Conservation (phyloP, 371 early-diverging fungal species). For the Rhizopus sp. region DNA sequence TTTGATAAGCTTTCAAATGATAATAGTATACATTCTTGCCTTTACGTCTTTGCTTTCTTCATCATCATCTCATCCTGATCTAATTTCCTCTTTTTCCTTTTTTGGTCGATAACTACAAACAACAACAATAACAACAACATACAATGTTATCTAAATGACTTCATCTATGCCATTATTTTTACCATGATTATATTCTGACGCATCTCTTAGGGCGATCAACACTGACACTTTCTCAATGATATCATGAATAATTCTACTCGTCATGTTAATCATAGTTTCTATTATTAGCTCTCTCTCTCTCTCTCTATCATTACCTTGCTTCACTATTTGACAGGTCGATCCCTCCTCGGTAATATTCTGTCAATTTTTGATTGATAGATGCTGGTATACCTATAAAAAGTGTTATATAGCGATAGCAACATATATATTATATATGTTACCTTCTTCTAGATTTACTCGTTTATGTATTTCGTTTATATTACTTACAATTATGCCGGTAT, state of each 20-base stretch:
- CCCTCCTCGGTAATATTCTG: conserved; percentile 41
- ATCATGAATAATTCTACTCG: conserved; percentile 52
- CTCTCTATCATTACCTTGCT: conserved; percentile 32
- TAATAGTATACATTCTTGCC: not conserved
- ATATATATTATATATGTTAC: conserved; percentile 24
- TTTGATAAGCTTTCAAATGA: not conserved
- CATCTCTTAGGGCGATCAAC: conserved; percentile 55
- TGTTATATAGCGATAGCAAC: not conserved
- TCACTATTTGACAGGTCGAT: conserved; percentile 44
- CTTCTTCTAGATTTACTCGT: conserved; percentile 44
- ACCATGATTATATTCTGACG: conserved; percentile 48
- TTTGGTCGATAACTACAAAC: conserved; percentile 46
- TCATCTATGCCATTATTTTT: conserved; percentile 2
- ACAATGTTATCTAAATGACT: not conserved
- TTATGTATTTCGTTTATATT: conserved; percentile 47
- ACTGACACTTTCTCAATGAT: conserved; percentile 59
- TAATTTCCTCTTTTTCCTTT: conserved; percentile 67
- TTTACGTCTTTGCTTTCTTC: conserved; percentile 57
- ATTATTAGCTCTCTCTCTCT: not conserved
- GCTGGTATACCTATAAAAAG: conserved; percentile 32
- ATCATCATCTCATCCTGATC: conserved; percentile 53
- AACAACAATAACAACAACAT: too few species aligned
- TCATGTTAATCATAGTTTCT: not conserved
- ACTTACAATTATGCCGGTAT: conserved; percentile 37
- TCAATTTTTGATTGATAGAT: conserved; percentile 25